Evolutionary conservation across 192 early-diverging fungal genomes (phyloP), one percentile per base, ranked within the genome.

Genomic region (Neocallimastix lanati): DNA sequence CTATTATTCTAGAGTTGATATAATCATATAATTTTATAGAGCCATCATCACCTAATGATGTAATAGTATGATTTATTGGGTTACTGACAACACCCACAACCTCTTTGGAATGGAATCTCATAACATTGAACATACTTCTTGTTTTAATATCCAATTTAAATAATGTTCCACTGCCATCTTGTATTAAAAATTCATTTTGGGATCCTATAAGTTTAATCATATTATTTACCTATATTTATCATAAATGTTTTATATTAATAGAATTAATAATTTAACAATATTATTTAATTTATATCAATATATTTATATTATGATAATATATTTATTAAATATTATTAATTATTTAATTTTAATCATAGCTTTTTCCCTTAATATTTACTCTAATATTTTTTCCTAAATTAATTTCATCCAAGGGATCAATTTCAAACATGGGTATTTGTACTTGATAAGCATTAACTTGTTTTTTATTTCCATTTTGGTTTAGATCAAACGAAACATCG

Each of bases 401-500:
- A 27, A 91, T 84, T 78, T 90, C 89, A 78, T 90, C 89, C 0
- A 87, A 78, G 67, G 87, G 85, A 80, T 91, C 88, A 80, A 91
- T 84, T 79, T 88, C 87, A 84, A 88, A 91, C 11, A 91, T 82
- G 25, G 86, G 78, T 3, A 87, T 82, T 76, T 81, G 79, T 0
- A 38, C 37, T 38, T 38, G 37, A 16, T 82, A 82, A 40, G 82
- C 82, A n/a, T 78, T 80, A 25, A n/a, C 81, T 27, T 76, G 29
- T 5, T 36, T 4, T 29, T 35, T 27, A 79, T 78, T 16, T 58
- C 77, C 77, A 15, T 13, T 33, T 29, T 76, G 50, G 5, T 81
- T 78, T 16, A 81, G 40, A 28, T 67, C 80, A 13, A 83, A 82
- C 14, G 82, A 79, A 2, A 88, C 88, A 80, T 90, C 88, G 12